Evolutionary conservation across 2,329 filamentous ascomycete species (phyloP).

Genomic region (Microdochium paspali): DNA sequence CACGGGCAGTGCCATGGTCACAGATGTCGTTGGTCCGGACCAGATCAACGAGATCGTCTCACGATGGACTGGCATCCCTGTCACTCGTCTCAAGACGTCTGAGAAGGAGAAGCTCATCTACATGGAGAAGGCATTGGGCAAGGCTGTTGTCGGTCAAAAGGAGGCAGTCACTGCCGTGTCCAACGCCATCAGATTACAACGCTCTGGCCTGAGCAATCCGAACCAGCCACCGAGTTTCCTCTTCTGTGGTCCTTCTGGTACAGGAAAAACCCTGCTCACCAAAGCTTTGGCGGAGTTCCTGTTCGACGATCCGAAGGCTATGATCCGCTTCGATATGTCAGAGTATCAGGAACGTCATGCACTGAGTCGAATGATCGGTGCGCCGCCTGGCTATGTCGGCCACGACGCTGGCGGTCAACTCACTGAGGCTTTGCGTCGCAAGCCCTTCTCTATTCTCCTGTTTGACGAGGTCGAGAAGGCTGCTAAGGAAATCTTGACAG

Average conservation of each 20-base stretch:
- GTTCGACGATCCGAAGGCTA: slow-evolving; percentile 92
- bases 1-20: slow-evolving; percentile 64
- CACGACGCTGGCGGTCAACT: slow-evolving; percentile 94
- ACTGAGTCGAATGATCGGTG: slow-evolving; percentile 93
- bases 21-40: slow-evolving; percentile 89
- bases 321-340: slow-evolving; percentile 99
- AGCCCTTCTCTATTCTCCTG: slow-evolving; percentile 93
- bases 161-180: slow-evolving; percentile 90
- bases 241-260: slow-evolving; percentile 97
- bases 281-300: slow-evolving; percentile 97
- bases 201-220: slow-evolving; percentile 88
- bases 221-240: slow-evolving; percentile 97
- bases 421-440: slow-evolving; percentile 85
- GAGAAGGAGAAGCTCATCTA: slow-evolving; percentile 98
- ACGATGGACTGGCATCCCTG: slow-evolving; percentile 96
- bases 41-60: slow-evolving; percentile 99
- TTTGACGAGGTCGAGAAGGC: slow-evolving; percentile 99
- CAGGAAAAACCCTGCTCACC: slow-evolving; percentile 93
- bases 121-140: slow-evolving; percentile 82
- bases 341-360: slow-evolving; percentile 98
- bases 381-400: slow-evolving; percentile 92
- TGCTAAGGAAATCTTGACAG: slow-evolving; percentile 92
- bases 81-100: slow-evolving; percentile 84
- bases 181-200: slow-evolving; percentile 90
- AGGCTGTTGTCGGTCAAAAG: slow-evolving; percentile 85